Base-by-base conservation (phyloP, 2,329 filamentous ascomycete species). In the Xylariaceae sp. region DNA sequence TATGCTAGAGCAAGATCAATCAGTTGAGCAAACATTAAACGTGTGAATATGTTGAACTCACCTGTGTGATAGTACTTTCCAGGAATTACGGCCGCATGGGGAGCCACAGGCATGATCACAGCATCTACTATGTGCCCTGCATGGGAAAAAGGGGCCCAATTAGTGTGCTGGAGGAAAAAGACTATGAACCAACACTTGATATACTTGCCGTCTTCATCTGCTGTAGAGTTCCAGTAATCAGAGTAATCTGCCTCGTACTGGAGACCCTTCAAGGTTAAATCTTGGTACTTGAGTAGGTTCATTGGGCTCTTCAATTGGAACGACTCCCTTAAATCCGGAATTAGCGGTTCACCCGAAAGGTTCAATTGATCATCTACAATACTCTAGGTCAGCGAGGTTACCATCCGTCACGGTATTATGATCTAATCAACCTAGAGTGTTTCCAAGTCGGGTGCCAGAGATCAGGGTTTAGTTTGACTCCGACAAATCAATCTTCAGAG, bases 221-320 rank as follows among this genome's bases (percentile, higher is more conserved):
- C 67, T 0, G 77, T 82, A 12, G 67, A 72, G 49, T 82, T 82
- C 80, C 79, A 83, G 56, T 82, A 84, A 41, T 84, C 79, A 61
- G 80, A 72, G 52, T 84, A 85, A 16, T 69, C 63, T 47, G 76
- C 76, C 54, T 82, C 77, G 40, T 72, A 77, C 8, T 49, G 41
- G 10, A 52, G 48, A 8, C 50, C 50, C 14, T 49, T 34, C 4
- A 44, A 22, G 3, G 53, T 45, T 10, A 50, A 37, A n/a, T 72
- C 47, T 51, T 66, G 67, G 44, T 57, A 74, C 58, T 55, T 56
- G 6, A 55, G 49, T 39, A 57, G 60, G 33, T 25, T 54, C n/a
- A 52, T 52, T 22, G 52, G 54, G 3, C 45, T 42, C 21, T 22
- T 42, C 4, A 44, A 22, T n/a, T 20, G 11, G 2, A 50, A 42